These are phyloP conservation scores for Triticum turgidum DNA, from an alignment of 176 grass and related monocot species.

Conservation along the genomic window DNA sequence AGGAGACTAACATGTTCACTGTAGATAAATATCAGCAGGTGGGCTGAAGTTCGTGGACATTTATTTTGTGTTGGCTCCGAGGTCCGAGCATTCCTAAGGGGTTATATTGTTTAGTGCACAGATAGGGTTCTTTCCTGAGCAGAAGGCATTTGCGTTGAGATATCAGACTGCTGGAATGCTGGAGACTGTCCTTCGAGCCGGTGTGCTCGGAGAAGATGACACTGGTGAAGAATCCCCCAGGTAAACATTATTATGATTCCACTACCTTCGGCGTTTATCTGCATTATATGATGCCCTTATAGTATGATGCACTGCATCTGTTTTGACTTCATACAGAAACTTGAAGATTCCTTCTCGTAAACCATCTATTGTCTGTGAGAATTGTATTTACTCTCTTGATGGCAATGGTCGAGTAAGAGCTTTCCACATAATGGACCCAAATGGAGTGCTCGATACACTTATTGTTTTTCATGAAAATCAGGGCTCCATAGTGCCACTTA, in stretches of 20 bases:
- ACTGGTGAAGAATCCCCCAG: slow-evolving; percentile 78
- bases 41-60: background rate
- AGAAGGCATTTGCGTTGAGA: slow-evolving; percentile 83
- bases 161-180: slow-evolving; percentile 95
- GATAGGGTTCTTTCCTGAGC: slow-evolving; percentile 84
- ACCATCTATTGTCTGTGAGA: slow-evolving; percentile 93
- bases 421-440: slow-evolving; percentile 94
- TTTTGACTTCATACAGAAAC: slow-evolving; percentile 57
- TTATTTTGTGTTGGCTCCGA: background rate
- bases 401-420: slow-evolving; percentile 77
- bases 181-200: slow-evolving; percentile 80
- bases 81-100: slow-evolving; percentile 2
- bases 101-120: slow-evolving; percentile 50
- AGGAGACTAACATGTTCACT: slow-evolving; percentile 93
- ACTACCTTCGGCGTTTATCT: background rate
- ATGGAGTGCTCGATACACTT: slow-evolving; percentile 79
- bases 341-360: slow-evolving; percentile 84
- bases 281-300: background rate
- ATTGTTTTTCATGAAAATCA: slow-evolving; percentile 80
- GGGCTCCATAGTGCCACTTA: slow-evolving; percentile 37
- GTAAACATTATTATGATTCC: slow-evolving; percentile 33
- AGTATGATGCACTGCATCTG: background rate
- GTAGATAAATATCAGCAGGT: slow-evolving; percentile 99
- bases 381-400: slow-evolving; percentile 84
- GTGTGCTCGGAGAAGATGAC: slow-evolving; percentile 88